Percentiles rank a stretch among this genome's conserved stretches.
Conservation (phyloP, 2,329 filamentous ascomycete genomes). For the Orbilia ellipsospora region DNA sequence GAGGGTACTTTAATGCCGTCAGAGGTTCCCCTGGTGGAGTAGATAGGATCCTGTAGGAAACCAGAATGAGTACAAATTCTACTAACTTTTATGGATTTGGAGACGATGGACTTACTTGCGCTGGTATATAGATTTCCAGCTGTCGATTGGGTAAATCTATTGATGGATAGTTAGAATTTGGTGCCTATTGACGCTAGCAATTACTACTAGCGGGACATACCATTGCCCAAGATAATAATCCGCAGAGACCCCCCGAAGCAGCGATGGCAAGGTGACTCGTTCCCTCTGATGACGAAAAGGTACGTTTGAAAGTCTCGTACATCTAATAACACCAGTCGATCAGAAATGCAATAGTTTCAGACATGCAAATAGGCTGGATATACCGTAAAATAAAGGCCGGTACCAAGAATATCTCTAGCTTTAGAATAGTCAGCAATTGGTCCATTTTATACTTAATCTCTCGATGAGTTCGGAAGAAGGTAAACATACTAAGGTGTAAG, state of each 20-base stretch:
- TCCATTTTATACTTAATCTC: background rate
- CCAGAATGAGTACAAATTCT: background rate
- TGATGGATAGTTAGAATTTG: background rate
- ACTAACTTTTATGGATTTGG: background rate
- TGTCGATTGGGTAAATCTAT: constrained; percentile 66
- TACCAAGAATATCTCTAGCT: constrained; percentile 86
- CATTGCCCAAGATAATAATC: constrained; percentile 83
- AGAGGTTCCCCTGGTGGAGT: constrained; percentile 48
- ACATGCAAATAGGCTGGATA: constrained; percentile 6
- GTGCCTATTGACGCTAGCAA: background rate
- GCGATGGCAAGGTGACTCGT: constrained; percentile 82
- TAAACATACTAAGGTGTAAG: constrained; percentile 76
- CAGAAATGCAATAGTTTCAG: background rate
- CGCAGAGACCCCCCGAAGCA: constrained; percentile 81
- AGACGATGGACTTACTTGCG: constrained; percentile 62
- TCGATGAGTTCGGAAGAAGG: too few species aligned
- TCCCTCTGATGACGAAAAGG: constrained; percentile 78
- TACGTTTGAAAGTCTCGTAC: constrained; percentile 86
- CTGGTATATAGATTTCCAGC: constrained; percentile 70
- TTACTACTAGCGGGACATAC: constrained; percentile 19
- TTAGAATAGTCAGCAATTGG: constrained; percentile 8
- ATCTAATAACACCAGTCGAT: constrained; percentile 64
- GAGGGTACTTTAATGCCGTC: constrained; percentile 75
- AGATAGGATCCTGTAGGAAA: constrained; percentile 56
- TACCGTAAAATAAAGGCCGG: constrained; percentile 81